These are phyloP conservation scores for Cairneyella variabilis DNA, from an alignment of 495 filamentous ascomycete genomes.

Conservation along the genomic window DNA sequence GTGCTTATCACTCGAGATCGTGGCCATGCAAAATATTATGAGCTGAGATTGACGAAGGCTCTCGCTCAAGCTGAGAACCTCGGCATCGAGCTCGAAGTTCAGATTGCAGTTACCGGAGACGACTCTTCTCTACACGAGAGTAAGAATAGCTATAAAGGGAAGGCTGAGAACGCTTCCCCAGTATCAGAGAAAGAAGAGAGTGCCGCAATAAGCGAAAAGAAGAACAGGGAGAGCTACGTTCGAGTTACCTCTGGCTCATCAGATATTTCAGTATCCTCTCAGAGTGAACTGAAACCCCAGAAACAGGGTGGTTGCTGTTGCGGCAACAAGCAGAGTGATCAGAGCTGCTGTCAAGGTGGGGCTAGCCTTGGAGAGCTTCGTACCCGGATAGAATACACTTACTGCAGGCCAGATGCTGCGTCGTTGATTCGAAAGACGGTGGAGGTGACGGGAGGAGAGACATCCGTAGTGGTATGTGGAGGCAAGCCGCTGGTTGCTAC, in stretches of 20 bases:
- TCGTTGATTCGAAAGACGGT: constrained; percentile 47
- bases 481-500: constrained; percentile 60
- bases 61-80: constrained; percentile 45
- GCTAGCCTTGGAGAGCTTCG: not conserved
- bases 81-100: constrained; percentile 39
- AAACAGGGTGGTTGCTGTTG: no score
- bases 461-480: constrained; percentile 77
- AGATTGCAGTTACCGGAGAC: constrained; percentile 18
- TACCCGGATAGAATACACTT: constrained; percentile 10
- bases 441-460: constrained; percentile 77
- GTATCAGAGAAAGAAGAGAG: not conserved
- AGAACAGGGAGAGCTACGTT: no score
- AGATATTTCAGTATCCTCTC: no score
- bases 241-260: no score
- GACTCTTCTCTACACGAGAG: not conserved
- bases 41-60: constrained; percentile 54
- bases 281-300: no score
- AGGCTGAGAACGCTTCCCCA: not conserved
- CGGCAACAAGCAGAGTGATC: no score
- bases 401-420: constrained; percentile 36
- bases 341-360: not conserved
- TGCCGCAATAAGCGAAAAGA: no score
- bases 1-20: constrained; percentile 69
- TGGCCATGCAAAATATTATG: constrained; percentile 66
- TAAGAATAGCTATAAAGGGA: not conserved